A percentile compares a stretch with the other conserved stretches of the same genome.
Evolutionary conservation across 2,329 filamentous ascomycete species (phyloP).

Genomic region (Neonectria neomacrospora): DNA sequence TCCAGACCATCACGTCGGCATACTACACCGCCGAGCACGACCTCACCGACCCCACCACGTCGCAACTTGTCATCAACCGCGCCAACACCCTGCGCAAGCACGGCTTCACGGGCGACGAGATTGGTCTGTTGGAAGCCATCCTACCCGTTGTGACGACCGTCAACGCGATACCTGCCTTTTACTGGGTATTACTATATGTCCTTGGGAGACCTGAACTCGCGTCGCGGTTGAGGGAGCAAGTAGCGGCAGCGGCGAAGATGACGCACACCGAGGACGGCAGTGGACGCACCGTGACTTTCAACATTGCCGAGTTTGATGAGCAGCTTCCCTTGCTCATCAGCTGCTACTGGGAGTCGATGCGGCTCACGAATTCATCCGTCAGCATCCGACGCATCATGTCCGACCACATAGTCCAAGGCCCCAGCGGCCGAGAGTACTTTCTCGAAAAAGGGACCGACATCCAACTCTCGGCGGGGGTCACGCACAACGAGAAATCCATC

Average conservation of each 20-base stretch:
- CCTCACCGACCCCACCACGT: constrained; percentile 41
- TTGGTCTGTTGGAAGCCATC: constrained; percentile 47
- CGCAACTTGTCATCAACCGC: constrained; percentile 44
- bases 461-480: constrained; percentile 42
- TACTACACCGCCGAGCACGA: constrained; percentile 49
- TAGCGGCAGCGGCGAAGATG: constrained; percentile 27
- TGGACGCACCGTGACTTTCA: constrained; percentile 42
- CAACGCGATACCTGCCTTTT: constrained; percentile 52
- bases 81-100: constrained; percentile 43
- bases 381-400: constrained; percentile 54
- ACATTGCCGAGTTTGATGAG: constrained; percentile 51
- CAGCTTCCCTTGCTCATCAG: constrained; percentile 56
- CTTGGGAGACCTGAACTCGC: constrained; percentile 43
- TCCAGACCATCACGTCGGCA: constrained; percentile 43
- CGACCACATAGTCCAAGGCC: constrained; percentile 52
- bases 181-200: constrained; percentile 51
- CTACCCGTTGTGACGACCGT: constrained; percentile 45
- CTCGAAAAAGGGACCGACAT: constrained; percentile 47
- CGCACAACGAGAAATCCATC: constrained; percentile 35
- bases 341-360: constrained; percentile 58
- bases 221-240: constrained; percentile 24
- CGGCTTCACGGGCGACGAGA: constrained; percentile 42
- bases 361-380: constrained; percentile 52
- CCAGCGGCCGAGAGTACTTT: constrained; percentile 41
- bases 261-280: neutral